A percentile compares a stretch with the other conserved stretches of the same genome.
phyloP scores from a whole-genome alignment of 441 rosid genomes.

The Kokia cookei region DNA sequence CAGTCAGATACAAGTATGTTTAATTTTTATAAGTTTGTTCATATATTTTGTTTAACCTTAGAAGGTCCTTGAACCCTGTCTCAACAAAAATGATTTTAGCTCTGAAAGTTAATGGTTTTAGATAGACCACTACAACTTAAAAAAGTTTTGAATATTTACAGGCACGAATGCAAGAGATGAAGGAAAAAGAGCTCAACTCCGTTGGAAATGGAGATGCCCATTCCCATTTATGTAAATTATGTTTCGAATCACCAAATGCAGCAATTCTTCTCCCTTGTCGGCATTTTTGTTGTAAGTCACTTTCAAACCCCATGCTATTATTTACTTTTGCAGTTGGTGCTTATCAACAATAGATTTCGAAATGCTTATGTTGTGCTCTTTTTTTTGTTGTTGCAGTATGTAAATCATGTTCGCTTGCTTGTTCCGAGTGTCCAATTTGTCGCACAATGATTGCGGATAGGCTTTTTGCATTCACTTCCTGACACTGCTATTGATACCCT shows the following conservation, averaged over 20 bases:
- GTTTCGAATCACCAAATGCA: slow-evolving; percentile 87
- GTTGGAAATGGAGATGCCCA: slow-evolving; percentile 72
- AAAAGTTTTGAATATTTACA: slow-evolving; percentile 20
- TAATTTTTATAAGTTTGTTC: background rate
- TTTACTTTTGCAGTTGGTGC: background rate
- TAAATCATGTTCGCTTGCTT: slow-evolving; percentile 94
- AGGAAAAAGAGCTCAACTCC: slow-evolving; percentile 76
- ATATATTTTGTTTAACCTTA: background rate
- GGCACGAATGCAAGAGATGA: slow-evolving; percentile 98
- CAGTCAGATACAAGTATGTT: background rate
- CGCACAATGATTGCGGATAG: slow-evolving; percentile 89
- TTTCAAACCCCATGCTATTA: background rate
- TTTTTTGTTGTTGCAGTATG: slow-evolving; percentile 57
- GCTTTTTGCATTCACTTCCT: slow-evolving; percentile 87
- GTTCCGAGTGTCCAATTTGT: slow-evolving; percentile 97
- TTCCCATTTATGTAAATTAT: slow-evolving; percentile 89
- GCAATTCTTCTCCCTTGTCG: slow-evolving; percentile 96
- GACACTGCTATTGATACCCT: slow-evolving; percentile 27
- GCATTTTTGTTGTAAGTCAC: slow-evolving; percentile 90
- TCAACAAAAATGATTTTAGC: background rate
- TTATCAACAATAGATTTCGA: background rate
- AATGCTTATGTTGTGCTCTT: background rate
- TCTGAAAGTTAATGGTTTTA: background rate
- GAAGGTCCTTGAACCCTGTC: background rate
- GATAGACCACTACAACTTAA: background rate